These are phyloP conservation scores for Ambrosia trifida DNA, from an alignment of 129 eudicot genomes.

Conservation along the genomic window DNA sequence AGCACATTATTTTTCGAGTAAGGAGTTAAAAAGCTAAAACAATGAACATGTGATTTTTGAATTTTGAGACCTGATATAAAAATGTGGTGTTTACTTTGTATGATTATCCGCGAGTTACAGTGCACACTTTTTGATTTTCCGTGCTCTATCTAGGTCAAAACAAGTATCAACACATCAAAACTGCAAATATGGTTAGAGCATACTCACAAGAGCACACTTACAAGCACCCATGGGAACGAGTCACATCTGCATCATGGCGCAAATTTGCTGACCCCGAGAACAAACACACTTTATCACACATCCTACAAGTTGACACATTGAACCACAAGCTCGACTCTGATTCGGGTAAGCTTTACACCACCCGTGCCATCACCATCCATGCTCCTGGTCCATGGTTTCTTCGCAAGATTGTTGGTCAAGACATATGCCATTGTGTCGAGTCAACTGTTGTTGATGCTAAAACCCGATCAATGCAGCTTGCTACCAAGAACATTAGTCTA, in stretches of 20 bases:
- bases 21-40: not conserved
- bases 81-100: not conserved
- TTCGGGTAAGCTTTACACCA: conserved; percentile 68
- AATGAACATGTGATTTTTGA: not conserved
- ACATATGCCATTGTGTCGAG: conserved; percentile 90
- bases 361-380: conserved; percentile 81
- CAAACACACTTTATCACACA: conserved; percentile 76
- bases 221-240: conserved; percentile 90
- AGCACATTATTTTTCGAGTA: not conserved
- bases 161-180: not conserved
- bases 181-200: conserved; percentile 57
- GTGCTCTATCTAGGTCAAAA: conserved; percentile 22
- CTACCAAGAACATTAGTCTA: conserved; percentile 83
- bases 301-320: conserved; percentile 86
- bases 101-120: not conserved
- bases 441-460: conserved; percentile 83
- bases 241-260: conserved; percentile 87
- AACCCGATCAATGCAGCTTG: conserved; percentile 81
- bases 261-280: conserved; percentile 90
- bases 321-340: conserved; percentile 68
- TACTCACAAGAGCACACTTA: conserved; percentile 75
- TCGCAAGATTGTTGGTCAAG: conserved; percentile 81
- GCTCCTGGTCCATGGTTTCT: conserved; percentile 97
- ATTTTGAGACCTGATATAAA: not conserved
- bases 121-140: not conserved